Evolutionary conservation across 176 grass and related monocot genomes (phyloP), one percentile per base, ranked within the genome.

Genomic region (Ananas comosus): DNA sequence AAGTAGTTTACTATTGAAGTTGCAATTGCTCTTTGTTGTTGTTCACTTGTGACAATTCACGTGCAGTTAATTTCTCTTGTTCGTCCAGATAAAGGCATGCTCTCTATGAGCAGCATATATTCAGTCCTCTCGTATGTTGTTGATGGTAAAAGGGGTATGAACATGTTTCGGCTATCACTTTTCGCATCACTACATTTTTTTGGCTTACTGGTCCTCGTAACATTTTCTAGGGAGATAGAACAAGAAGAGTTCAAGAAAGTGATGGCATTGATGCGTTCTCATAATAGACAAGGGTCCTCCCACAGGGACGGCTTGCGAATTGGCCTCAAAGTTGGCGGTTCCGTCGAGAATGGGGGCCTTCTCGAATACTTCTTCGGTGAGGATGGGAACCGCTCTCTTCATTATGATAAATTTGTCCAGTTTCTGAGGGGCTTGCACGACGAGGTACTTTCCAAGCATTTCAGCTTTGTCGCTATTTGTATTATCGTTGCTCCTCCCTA

Each of bases 211-310:
- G 19, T 81, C 24, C 21, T 54, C 24, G 14, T 70, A 76, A 42
- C 21, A 48, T 51, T 76, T 88, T 88, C 77, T 81, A 97, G 94
- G 74, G 84, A 88, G 75, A 97, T 92, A 78, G 89, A 97, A 68
- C 87, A 25, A 85, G 84, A 90, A 61, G 94, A 97, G 80, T 97
- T 97, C 76, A 97, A 92, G 87, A 90, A 92, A 89, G 73, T 97
- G 76, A 97, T 97, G 94, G 77, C 82, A 66, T 76, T 97, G 72
- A 90, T 97, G 94, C 86, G 93, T 51, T 84, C 86, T 48, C 75
- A 83, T 66, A 92, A 90, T 56, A 92, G 94, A 85, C 94, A 97
- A 90, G 94, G 93, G 54, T 80, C 81, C 69, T 65, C 74, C 24
- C 89, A 97, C 70, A 90, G 80, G 56, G 75, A 97, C 85, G 89